phyloP scores from a whole-genome alignment of 345 rosid species.

The Fremontodendron californicum region DNA sequence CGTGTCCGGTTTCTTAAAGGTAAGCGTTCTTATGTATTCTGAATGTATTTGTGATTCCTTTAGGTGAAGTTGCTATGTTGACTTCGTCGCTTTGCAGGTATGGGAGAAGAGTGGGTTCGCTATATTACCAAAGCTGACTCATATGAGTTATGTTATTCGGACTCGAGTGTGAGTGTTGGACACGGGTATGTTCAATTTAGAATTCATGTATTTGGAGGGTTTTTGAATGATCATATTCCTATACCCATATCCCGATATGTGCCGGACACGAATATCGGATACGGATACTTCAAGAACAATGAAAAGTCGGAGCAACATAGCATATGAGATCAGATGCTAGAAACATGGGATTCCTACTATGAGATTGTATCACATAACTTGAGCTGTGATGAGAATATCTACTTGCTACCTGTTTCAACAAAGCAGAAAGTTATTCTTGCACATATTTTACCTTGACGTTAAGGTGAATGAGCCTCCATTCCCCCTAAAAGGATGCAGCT shows the following conservation, averaged over 20 bases:
- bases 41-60: background rate
- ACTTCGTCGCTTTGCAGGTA: conserved; percentile 43
- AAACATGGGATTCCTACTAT: conserved; percentile 3
- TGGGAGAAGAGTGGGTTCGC: conserved; percentile 99
- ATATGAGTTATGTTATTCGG: no score
- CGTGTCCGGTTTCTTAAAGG: conserved; percentile 98
- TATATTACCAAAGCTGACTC: conserved; percentile 95
- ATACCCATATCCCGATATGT: no score
- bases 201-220: no score
- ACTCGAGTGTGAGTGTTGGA: no score
- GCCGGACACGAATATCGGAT: no score
- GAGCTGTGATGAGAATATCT: conserved; percentile 6
- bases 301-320: no score
- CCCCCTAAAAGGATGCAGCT: background rate
- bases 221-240: no score
- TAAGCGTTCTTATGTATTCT: conserved; percentile 18
- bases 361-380: background rate
- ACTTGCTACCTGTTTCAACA: background rate
- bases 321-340: conserved; percentile 92
- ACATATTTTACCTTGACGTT: background rate
- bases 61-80: background rate
- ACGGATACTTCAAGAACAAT: no score
- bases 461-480: conserved; percentile 15
- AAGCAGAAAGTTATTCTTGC: background rate
- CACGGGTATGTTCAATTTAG: no score